Evolutionary conservation across 1,284 basidiomycete genomes (phyloP), one percentile per base, ranked within the genome.

Genomic region (Coniophora puteana): DNA sequence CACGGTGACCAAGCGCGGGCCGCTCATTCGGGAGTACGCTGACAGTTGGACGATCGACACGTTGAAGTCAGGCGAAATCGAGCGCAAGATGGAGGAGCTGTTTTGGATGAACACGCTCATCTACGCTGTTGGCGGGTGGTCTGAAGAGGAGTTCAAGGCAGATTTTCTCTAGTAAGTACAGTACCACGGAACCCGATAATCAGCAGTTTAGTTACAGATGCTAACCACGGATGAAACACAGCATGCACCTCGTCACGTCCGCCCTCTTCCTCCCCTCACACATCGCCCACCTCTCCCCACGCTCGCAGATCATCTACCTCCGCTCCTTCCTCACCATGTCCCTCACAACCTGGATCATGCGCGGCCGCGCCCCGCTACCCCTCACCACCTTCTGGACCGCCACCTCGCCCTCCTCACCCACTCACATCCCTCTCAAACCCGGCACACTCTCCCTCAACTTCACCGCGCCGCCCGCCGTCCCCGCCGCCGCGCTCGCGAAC

Each of bases 241-340:
- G 76, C 10, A 72, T 77, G 69, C 76, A 78, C 45, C 49, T 76
- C 18, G 69, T 78, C 36, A 80, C 77, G 0, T 76, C 74, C 16
- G 69, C 69, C 8, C 51, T 75, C 21, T 78, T 78, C 51, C 53
- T 77, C 16, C 62, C 69, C 1, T 66, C 76, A 1, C 46, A 69
- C 29, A 46, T 66, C 5, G 54, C 63, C 8, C 55, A 61, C 42
- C 47, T 77, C 14, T 53, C 59, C 12, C 66, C 62, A 0, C 45
- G 54, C 1, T 69, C 67, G 1, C 65, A 69, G 51, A 61, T 50
- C 2, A 50, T 65, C 13, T 57, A 75, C 29, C 53, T 79, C 13
- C 70, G 69, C 18, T 55, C 61, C 2, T 74, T 74, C 50, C 54
- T 78, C 36, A 43, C 55, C 21, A 54, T 57, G 4, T 58, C 56